Base-by-base conservation (phyloP, 2,329 filamentous ascomycete species). In the Pseudogymnoascus sp. region DNA sequence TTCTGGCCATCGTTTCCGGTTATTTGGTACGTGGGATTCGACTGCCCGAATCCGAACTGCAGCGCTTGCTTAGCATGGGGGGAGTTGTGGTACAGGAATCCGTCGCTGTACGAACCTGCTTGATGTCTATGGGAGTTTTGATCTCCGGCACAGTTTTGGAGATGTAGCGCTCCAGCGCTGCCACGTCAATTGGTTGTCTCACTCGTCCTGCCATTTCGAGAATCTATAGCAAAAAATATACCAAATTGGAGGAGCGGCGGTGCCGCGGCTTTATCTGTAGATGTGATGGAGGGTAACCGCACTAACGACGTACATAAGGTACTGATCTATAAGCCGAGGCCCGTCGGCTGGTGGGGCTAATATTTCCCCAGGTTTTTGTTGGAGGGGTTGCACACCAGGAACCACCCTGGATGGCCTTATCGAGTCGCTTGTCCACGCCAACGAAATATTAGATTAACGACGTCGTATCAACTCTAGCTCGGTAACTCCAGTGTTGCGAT, bases 1-100 rank as follows among this genome's bases (percentile, higher is more conserved):
- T 87, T 86, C 69, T 80, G 76, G 61, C 87, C 85, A 73, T 86
- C 81, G 68, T 85, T 81, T 61, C 87, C 87, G 15, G 87, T 96
- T 72, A 97, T 82, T 72, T 93, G 91, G 78, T 97, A 99, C 2
- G 95, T 99, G 50, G 95, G 95, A 75, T 97, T 99, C 64, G 91
- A 96, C 78, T 97, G 95, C 65, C 95, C 95, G 75, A 96, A 97
- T 71, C 93, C 91, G 74, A 97, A 99, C 90, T 97, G 37, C 31
- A 37, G 44, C 26, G 31, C 26, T 3, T 29, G 50, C 9, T 60
- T 23, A 63, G 61, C 29, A 62, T 19, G 59, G 29, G 62, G 62
- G 59, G 44, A n/a, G 56, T 60, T 63, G 13, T 33, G 42, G 29
- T 15, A 6, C 29, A 4, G 21, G 26, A 26, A 53, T 17, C 44